Evolutionary conservation across 78 protist genomes (phyloP).

Genomic region (Acrasis kona): DNA sequence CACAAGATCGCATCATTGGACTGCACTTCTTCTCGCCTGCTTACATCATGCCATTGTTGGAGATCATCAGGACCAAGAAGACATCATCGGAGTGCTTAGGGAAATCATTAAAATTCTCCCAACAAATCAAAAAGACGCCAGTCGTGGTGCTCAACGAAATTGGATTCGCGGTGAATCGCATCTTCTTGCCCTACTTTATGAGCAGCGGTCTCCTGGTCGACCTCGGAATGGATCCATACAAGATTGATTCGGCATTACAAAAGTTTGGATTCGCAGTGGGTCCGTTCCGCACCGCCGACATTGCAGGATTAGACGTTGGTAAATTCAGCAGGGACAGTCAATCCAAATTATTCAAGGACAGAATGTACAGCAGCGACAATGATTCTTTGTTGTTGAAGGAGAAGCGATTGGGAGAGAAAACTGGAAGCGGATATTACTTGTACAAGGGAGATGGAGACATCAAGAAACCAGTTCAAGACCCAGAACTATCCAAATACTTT

Average conservation of each 20-base stretch:
- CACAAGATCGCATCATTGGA: slow-evolving; percentile 29
- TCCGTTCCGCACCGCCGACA: slow-evolving; percentile 31
- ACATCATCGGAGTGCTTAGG: background rate
- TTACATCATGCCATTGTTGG: slow-evolving; percentile 54
- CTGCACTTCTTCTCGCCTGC: slow-evolving; percentile 61
- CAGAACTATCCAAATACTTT: background rate
- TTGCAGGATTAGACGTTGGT: slow-evolving; percentile 40
- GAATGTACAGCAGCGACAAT: too few species aligned
- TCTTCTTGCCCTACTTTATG: too few species aligned
- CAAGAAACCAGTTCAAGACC: background rate
- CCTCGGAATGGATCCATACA: slow-evolving; percentile 1
- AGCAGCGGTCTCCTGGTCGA: slow-evolving; percentile 35
- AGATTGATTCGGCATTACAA: slow-evolving; percentile 20
- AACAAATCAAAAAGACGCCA: slow-evolving; percentile 24
- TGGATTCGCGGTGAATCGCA: slow-evolving; percentile 58
- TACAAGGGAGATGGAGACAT: slow-evolving; percentile 8
- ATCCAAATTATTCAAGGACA: too few species aligned
- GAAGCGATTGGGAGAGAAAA: slow-evolving; percentile 37
- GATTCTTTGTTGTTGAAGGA: background rate
- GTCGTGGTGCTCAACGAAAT: slow-evolving; percentile 44
- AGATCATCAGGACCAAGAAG: slow-evolving; percentile 5
- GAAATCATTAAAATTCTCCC: slow-evolving; percentile 5
- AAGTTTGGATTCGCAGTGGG: slow-evolving; percentile 45
- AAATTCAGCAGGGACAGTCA: too few species aligned
- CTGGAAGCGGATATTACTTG: slow-evolving; percentile 19